Conservation (phyloP, 768 basidiomycete genomes). For the Chalciporus sphaerocephalus region DNA sequence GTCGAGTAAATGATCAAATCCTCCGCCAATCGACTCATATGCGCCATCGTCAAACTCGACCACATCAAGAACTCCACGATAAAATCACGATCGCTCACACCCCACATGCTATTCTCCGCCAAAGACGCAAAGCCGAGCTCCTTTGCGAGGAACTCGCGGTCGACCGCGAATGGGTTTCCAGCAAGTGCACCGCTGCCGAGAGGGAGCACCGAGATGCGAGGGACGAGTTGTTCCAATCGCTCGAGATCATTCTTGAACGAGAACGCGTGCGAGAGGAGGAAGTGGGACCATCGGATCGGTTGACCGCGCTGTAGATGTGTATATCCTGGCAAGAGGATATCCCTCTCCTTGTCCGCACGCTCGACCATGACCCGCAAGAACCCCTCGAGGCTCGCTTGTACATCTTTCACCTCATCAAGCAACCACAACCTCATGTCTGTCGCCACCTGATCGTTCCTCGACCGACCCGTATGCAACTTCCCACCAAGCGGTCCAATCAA, state of each 20-base stretch:
- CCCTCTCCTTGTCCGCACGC: conserved; percentile 90
- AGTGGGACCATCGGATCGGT: conserved; percentile 98
- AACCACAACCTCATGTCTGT: conserved; percentile 99
- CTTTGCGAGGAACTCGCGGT: conserved; percentile 85
- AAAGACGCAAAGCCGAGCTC: conserved; percentile 87
- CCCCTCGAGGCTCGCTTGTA: conserved; percentile 66
- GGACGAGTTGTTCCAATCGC: conserved; percentile 75
- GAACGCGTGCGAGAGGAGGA: conserved; percentile 91
- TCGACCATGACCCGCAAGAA: conserved; percentile 87
- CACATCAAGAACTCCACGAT: conserved; percentile 97
- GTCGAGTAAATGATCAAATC: conserved; percentile 96
- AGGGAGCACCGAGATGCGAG: conserved; percentile 89
- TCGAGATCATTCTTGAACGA: conserved; percentile 89
- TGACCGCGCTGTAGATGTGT: conserved; percentile 98
- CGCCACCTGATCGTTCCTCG: conserved; percentile 96
- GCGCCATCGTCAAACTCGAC: conserved; percentile 87
- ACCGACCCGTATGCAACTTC: conserved; percentile 95
- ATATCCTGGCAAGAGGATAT: conserved; percentile 89
- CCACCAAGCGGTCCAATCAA: conserved; percentile 90
- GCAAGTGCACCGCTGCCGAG: conserved; percentile 93
- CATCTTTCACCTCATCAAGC: conserved; percentile 64
- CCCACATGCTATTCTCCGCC: conserved; percentile 95
- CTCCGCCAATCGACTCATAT: conserved; percentile 92
- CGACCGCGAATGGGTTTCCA: conserved; percentile 92
- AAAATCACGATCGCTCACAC: conserved; percentile 95